These are phyloP conservation scores for Vigna reflexopilosa DNA, from an alignment of 306 rosid genomes.

Conservation along the genomic window DNA sequence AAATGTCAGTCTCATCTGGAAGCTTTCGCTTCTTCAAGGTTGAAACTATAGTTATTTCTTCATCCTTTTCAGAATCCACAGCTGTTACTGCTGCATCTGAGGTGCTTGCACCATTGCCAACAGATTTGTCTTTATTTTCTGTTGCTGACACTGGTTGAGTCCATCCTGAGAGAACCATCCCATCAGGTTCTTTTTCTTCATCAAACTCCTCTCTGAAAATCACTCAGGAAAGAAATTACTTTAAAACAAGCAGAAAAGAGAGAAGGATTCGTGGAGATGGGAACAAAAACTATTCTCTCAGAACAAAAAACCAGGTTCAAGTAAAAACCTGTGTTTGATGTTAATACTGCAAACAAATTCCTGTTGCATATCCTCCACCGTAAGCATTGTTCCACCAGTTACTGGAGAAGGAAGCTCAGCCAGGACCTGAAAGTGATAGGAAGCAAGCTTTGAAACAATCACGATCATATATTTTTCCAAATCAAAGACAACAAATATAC, in stretches of 20 bases:
- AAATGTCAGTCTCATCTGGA: slow-evolving; percentile 39
- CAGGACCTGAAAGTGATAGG: slow-evolving; percentile 61
- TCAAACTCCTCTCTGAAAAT: slow-evolving; percentile 87
- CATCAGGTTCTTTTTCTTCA: slow-evolving; percentile 98
- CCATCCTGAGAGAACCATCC: slow-evolving; percentile 94
- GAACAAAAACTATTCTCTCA: not conserved
- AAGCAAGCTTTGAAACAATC: slow-evolving; percentile 24
- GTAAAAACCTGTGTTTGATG: slow-evolving; percentile 87
- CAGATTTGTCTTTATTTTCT: slow-evolving; percentile 61
- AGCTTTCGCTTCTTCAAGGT: slow-evolving; percentile 69
- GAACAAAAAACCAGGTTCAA: slow-evolving; percentile 2
- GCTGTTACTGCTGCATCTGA: slow-evolving; percentile 46
- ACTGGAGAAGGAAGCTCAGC: slow-evolving; percentile 88
- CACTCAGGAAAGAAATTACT: slow-evolving; percentile 3
- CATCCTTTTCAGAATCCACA: slow-evolving; percentile 51
- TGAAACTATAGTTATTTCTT: slow-evolving; percentile 46
- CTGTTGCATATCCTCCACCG: slow-evolving; percentile 88
- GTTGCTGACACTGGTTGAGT: slow-evolving; percentile 60
- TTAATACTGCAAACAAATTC: slow-evolving; percentile 85
- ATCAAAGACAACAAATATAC: slow-evolving; percentile 49
- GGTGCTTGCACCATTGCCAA: slow-evolving; percentile 65
- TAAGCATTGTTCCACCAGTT: slow-evolving; percentile 76
- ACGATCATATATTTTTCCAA: slow-evolving; percentile 11
- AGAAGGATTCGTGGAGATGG: not conserved
- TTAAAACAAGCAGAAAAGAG: not conserved